Conservation (phyloP, 371 early-diverging fungal species). For the Mortierella sp. region DNA sequence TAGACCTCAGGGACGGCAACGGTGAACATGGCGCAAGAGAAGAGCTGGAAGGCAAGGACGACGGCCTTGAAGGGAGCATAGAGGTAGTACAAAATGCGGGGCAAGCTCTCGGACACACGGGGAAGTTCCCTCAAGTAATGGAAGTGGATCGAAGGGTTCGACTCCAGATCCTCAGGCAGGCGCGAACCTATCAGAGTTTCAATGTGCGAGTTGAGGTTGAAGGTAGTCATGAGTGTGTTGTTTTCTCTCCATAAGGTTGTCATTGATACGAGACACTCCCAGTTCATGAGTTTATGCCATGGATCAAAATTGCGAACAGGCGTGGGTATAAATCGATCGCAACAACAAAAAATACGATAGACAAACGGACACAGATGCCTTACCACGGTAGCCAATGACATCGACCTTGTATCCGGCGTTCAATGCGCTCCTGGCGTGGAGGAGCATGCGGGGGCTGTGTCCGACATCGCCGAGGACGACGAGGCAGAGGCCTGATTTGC, state of each 20-base stretch:
- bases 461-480: constrained; percentile 95
- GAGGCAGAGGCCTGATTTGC: constrained; percentile 58
- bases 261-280: too few relatives aligned
- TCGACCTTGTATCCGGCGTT: constrained; percentile 80
- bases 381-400: constrained; percentile 87
- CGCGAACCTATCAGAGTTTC: constrained; percentile 41
- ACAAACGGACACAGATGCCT: neutral
- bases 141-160: constrained; percentile 49
- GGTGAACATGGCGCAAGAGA: constrained; percentile 58
- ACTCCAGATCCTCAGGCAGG: constrained; percentile 50
- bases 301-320: neutral
- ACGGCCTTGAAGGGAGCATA: constrained; percentile 79
- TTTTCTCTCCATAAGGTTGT: neutral
- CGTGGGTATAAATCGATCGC: neutral
- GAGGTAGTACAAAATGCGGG: constrained; percentile 66
- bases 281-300: too few relatives aligned
- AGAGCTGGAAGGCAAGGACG: constrained; percentile 60
- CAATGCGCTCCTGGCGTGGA: constrained; percentile 87
- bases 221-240: too few relatives aligned
- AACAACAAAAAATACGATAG: too few relatives aligned
- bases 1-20: constrained; percentile 72
- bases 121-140: constrained; percentile 47
- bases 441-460: constrained; percentile 95
- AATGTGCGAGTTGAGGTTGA: neutral
- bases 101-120: constrained; percentile 67